Percentiles rank a stretch among this genome's conserved stretches.
phyloP scores from a whole-genome alignment of 2,329 filamentous ascomycete genomes.

The Verticillium nonalfalfae region DNA sequence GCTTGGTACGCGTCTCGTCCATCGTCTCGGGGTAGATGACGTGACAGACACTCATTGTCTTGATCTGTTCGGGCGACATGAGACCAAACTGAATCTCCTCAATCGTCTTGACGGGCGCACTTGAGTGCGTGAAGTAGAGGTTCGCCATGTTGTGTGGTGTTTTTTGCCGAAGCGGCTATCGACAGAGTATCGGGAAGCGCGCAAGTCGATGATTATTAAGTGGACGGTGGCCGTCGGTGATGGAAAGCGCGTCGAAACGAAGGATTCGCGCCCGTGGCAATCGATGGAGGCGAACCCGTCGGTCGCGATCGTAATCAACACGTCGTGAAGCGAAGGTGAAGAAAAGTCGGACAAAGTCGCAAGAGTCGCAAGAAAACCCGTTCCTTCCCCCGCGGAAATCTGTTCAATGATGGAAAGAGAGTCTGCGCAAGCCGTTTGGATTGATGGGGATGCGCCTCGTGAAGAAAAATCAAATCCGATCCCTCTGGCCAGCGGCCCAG shows the following conservation, averaged over 20 bases:
- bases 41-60: slow-evolving; percentile 95
- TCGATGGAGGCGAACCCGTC: not conserved
- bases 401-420: slow-evolving; percentile 22
- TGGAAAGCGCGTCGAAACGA: not conserved
- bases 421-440: slow-evolving; percentile 21
- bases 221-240: not conserved
- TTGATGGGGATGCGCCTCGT: slow-evolving; percentile 20
- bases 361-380: slow-evolving; percentile 12
- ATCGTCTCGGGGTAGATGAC: slow-evolving; percentile 99
- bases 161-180: not conserved
- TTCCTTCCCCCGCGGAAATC: slow-evolving; percentile 8
- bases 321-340: slow-evolving; percentile 12
- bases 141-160: slow-evolving; percentile 68
- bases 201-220: not conserved
- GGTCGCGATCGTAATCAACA: not conserved
- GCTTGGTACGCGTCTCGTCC: slow-evolving; percentile 90
- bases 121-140: slow-evolving; percentile 83
- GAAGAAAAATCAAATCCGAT: slow-evolving; percentile 1
- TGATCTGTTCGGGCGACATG: slow-evolving; percentile 96
- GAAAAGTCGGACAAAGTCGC: slow-evolving; percentile 15
- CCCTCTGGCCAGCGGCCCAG: slow-evolving; percentile 37
- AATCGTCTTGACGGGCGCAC: slow-evolving; percentile 93
- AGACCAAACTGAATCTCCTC: slow-evolving; percentile 99
- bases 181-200: not conserved
- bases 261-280: not conserved